Conservation (phyloP, 306 rosid species). For the Chamaecrista fasciculata region DNA sequence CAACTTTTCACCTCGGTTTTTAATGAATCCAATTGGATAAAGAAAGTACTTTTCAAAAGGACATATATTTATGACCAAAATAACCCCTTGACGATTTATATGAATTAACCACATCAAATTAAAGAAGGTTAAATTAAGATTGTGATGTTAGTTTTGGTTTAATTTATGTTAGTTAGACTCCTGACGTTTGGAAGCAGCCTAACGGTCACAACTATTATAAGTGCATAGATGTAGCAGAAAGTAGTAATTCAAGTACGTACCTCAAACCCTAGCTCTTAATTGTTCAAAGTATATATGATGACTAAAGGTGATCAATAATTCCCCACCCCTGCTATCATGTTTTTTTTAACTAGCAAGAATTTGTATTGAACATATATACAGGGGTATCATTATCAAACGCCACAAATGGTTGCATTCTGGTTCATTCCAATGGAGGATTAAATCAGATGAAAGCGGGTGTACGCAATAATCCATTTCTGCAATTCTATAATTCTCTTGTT, state of each 20-base stretch:
- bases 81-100: too few species aligned
- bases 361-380: slow-evolving; percentile 24
- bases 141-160: slow-evolving; percentile 39
- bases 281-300: not conserved
- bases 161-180: slow-evolving; percentile 50
- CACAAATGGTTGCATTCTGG: slow-evolving; percentile 59
- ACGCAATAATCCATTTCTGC: not conserved
- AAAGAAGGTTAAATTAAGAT: not conserved
- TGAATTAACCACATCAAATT: too few species aligned
- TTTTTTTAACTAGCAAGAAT: slow-evolving; percentile 25
- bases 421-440: slow-evolving; percentile 68
- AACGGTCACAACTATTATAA: slow-evolving; percentile 32
- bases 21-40: too few species aligned
- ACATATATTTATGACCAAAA: too few species aligned
- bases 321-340: not conserved
- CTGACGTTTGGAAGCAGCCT: slow-evolving; percentile 59
- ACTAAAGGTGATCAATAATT: slow-evolving; percentile 7
- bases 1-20: too few species aligned
- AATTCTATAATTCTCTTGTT: not conserved
- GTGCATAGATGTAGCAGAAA: slow-evolving; percentile 36
- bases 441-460: slow-evolving; percentile 84
- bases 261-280: slow-evolving; percentile 13
- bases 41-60: too few species aligned
- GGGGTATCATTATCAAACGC: slow-evolving; percentile 23
- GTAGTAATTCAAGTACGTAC: slow-evolving; percentile 42